A percentile compares a stretch with the other conserved stretches of the same genome.
phyloP scores from a whole-genome alignment of 2,329 filamentous ascomycete genomes.

The Curvularia eragrostidis region DNA sequence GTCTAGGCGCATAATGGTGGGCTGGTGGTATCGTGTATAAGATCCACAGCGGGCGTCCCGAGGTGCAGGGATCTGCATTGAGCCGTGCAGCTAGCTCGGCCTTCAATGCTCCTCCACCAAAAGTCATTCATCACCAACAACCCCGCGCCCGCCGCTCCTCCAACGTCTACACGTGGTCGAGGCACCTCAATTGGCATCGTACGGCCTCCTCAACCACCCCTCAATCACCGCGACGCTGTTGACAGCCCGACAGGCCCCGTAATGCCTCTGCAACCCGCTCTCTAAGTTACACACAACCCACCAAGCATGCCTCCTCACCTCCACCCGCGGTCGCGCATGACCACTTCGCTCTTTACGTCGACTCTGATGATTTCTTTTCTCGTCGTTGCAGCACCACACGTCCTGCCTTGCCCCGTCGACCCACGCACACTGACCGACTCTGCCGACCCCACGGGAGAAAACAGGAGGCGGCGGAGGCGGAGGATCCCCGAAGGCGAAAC shows the following conservation, averaged over 20 bases:
- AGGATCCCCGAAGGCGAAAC: slow-evolving; percentile 36
- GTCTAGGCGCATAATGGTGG: slow-evolving; percentile 7
- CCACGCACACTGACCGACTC: slow-evolving; percentile 80
- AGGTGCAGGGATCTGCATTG: slow-evolving; percentile 19
- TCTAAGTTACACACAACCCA: slow-evolving; percentile 24
- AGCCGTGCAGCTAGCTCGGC: slow-evolving; percentile 15
- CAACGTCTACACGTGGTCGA: slow-evolving; percentile 22
- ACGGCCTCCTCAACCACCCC: slow-evolving; percentile 3
- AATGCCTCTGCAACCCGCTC: slow-evolving; percentile 38
- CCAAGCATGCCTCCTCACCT: slow-evolving; percentile 77
- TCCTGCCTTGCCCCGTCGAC: slow-evolving; percentile 85
- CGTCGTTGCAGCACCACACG: slow-evolving; percentile 87
- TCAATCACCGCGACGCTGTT: slow-evolving; percentile 15
- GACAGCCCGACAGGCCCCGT: slow-evolving; percentile 28
- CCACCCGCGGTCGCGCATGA: slow-evolving; percentile 91
- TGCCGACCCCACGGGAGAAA: slow-evolving; percentile 39
- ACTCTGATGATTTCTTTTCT: slow-evolving; percentile 89
- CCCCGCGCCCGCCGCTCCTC: slow-evolving; percentile 24
- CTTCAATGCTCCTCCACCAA: slow-evolving; percentile 27
- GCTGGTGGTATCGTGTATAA: slow-evolving; percentile 14
- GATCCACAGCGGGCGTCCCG: slow-evolving; percentile 18
- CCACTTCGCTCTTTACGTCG: slow-evolving; percentile 92
- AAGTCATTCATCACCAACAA: slow-evolving; percentile 35
- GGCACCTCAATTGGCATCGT: slow-evolving; percentile 44
- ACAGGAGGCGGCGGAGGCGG: slow-evolving; percentile 52